A percentile compares a stretch with the other conserved stretches of the same genome.
phyloP scores from a whole-genome alignment of 2,329 filamentous ascomycete species.

The Geosmithia putterillii region DNA sequence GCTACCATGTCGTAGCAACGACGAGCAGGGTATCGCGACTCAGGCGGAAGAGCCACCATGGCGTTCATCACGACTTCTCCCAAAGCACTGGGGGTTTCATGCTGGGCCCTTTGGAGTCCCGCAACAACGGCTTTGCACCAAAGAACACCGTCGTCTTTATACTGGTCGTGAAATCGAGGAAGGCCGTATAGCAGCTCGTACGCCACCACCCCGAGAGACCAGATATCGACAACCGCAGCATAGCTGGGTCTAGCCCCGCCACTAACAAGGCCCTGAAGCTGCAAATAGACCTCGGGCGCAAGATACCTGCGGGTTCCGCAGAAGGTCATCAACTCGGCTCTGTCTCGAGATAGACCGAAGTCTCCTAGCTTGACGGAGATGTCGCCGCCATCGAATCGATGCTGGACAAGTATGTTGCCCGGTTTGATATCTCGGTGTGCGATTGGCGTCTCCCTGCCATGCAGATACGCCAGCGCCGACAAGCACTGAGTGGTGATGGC shows the following conservation, averaged over 20 bases:
- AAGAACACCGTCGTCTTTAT: background rate
- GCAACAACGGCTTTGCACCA: background rate
- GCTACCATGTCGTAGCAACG: background rate
- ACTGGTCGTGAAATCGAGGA: constrained; percentile 1
- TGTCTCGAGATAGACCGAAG: constrained; percentile 87
- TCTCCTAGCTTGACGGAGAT: constrained; percentile 78
- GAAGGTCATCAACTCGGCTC: constrained; percentile 79
- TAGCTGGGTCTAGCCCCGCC: constrained; percentile 46
- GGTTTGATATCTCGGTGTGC: constrained; percentile 91
- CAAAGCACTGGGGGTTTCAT: background rate
- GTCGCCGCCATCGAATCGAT: constrained; percentile 52
- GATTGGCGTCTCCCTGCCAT: constrained; percentile 30
- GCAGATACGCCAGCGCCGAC: constrained; percentile 8
- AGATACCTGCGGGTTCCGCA: constrained; percentile 84
- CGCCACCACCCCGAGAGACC: constrained; percentile 75
- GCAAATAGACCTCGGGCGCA: constrained; percentile 60
- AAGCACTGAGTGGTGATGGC: constrained; percentile 6
- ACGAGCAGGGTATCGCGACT: background rate
- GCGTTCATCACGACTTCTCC: background rate
- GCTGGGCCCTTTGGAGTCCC: background rate
- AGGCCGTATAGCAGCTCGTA: constrained; percentile 6
- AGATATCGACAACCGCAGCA: constrained; percentile 79
- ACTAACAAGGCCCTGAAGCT: background rate
- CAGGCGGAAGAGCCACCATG: background rate
- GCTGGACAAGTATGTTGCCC: constrained; percentile 76